phyloP scores from a whole-genome alignment of 1,139 yeast genomes.

The Saccharomyces hybrid region DNA sequence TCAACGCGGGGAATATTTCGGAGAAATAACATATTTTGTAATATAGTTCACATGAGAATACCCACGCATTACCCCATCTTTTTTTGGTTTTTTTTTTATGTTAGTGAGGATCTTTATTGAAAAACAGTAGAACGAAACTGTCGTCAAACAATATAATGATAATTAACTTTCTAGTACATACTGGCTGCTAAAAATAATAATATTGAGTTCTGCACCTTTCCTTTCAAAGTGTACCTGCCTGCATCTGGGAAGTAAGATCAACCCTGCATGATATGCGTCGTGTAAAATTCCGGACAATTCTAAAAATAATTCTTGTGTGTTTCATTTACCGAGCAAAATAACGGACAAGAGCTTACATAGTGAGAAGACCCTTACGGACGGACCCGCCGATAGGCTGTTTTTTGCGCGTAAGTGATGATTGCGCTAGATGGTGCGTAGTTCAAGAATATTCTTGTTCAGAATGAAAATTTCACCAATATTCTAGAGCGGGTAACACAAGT shows the following conservation, averaged over 20 bases:
- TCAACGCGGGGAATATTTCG: neutral
- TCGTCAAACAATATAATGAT: neutral
- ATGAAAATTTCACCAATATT: neutral
- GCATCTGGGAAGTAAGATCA: neutral
- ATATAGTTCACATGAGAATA: neutral
- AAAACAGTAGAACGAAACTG: neutral
- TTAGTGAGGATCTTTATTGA: neutral
- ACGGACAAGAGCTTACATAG: neutral
- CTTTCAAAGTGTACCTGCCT: neutral
- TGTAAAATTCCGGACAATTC: neutral
- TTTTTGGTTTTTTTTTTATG: neutral
- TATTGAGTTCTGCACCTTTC: neutral
- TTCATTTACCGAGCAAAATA: neutral
- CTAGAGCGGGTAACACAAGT: neutral
- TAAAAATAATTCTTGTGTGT: neutral
- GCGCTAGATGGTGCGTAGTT: neutral
- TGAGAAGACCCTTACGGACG: neutral
- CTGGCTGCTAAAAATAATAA: neutral
- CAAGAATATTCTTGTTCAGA: neutral
- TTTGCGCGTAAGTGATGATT: neutral
- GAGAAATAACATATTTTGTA: neutral
- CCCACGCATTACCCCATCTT: neutral
- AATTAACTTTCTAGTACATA: neutral
- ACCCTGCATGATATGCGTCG: neutral
- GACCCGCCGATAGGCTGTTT: neutral